Conservation (phyloP, 805 yeast genomes). For the Suhomyces sp. region DNA sequence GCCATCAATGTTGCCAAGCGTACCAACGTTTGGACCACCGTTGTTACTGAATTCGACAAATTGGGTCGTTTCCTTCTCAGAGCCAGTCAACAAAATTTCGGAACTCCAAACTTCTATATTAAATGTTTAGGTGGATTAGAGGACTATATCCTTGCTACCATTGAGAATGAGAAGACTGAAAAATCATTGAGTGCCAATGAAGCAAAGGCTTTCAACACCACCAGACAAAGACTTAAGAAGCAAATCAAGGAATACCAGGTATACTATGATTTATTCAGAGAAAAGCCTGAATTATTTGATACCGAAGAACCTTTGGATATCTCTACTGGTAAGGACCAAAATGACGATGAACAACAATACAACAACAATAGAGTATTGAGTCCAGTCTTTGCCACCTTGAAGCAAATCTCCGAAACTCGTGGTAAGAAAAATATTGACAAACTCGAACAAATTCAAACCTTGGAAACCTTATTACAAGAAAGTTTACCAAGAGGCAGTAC, state of each 20-base stretch:
- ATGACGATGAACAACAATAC: slow-evolving; percentile 24
- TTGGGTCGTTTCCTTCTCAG: slow-evolving; percentile 64
- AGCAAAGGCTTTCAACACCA: slow-evolving; percentile 82
- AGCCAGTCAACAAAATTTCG: slow-evolving; percentile 72
- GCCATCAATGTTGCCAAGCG: slow-evolving; percentile 67
- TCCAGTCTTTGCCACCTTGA: slow-evolving; percentile 68
- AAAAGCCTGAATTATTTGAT: slow-evolving; percentile 74
- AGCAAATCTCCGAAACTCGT: slow-evolving; percentile 78
- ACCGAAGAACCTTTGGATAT: slow-evolving; percentile 45
- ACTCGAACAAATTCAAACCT: slow-evolving; percentile 66
- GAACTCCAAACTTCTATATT: slow-evolving; percentile 71
- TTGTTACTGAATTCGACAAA: slow-evolving; percentile 75
- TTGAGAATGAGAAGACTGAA: slow-evolving; percentile 50
- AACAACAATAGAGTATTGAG: slow-evolving; percentile 38
- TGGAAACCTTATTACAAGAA: slow-evolving; percentile 59
- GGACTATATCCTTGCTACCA: slow-evolving; percentile 55
- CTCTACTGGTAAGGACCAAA: not conserved
- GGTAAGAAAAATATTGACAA: slow-evolving; percentile 94
- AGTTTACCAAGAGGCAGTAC: slow-evolving; percentile 34
- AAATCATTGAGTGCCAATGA: slow-evolving; percentile 80
- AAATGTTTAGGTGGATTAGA: slow-evolving; percentile 71
- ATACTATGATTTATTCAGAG: slow-evolving; percentile 58
- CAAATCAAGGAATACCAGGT: slow-evolving; percentile 65
- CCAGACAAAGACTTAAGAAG: slow-evolving; percentile 86
- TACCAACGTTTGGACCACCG: slow-evolving; percentile 76